phyloP scores from a whole-genome alignment of 2,329 filamentous ascomycete species.

The Fulvia fulva region DNA sequence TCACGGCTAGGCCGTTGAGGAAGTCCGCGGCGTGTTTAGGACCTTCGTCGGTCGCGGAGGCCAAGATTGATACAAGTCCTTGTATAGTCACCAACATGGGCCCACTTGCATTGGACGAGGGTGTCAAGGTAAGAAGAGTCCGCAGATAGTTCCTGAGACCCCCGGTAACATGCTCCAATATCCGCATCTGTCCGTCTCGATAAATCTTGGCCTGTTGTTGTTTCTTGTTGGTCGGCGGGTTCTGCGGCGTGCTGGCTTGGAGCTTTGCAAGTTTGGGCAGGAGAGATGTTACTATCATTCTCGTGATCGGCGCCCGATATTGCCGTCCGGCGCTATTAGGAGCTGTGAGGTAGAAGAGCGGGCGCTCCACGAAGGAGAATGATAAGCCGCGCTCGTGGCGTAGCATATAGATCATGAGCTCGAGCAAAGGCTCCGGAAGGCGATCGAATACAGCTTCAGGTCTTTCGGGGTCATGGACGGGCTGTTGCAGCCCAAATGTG shows the following conservation, averaged over 20 bases:
- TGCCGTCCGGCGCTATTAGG: constrained; percentile 23
- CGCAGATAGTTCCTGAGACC: constrained; percentile 29
- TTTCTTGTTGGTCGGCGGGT: constrained; percentile 34
- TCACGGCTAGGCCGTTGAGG: constrained; percentile 31
- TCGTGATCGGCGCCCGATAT: constrained; percentile 33
- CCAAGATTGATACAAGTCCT: constrained; percentile 25
- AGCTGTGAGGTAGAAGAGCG: constrained; percentile 25
- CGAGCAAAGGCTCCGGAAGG: constrained; percentile 30
- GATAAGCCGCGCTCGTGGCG: constrained; percentile 31
- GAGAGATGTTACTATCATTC: constrained; percentile 34
- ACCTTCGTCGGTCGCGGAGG: constrained; percentile 49
- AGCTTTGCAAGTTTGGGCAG: constrained; percentile 34
- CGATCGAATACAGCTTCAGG: constrained; percentile 23
- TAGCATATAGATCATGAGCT: constrained; percentile 35
- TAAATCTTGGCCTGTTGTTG: constrained; percentile 43
- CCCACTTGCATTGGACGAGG: constrained; percentile 7
- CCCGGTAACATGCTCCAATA: constrained; percentile 28
- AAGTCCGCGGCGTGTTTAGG: constrained; percentile 22
- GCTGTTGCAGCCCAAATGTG: constrained; percentile 35
- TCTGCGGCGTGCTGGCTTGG: constrained; percentile 19
- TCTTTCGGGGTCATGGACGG: not conserved
- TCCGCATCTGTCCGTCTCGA: constrained; percentile 38
- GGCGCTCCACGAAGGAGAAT: constrained; percentile 28
- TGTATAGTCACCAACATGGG: constrained; percentile 30
- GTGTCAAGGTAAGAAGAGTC: constrained; percentile 17